Percentiles rank a stretch among this genome's conserved stretches.
Evolutionary conservation across 495 filamentous ascomycete genomes (phyloP).

Genomic region (Penicillium parvum): DNA sequence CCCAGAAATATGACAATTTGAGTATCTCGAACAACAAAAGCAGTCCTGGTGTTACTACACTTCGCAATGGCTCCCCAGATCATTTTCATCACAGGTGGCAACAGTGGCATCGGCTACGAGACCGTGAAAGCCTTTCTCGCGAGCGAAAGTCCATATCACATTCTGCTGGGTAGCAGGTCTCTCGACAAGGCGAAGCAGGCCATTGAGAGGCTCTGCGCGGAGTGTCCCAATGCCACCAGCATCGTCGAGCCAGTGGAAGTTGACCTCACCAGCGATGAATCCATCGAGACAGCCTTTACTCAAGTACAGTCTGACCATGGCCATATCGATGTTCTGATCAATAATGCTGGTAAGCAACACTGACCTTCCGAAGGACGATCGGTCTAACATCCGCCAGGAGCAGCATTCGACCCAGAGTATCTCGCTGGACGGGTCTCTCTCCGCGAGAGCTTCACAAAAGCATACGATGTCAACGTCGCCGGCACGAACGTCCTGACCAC

Average conservation of each 20-base stretch:
- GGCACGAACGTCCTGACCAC: slow-evolving; percentile 44
- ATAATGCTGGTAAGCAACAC: slow-evolving; percentile 31
- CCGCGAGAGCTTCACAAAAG: slow-evolving; percentile 41
- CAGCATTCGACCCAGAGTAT: slow-evolving; percentile 26
- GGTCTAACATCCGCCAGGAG: slow-evolving; percentile 27
- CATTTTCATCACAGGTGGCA: slow-evolving; percentile 11
- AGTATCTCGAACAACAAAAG: no score
- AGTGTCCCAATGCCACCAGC: slow-evolving; percentile 7
- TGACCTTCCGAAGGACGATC: no score
- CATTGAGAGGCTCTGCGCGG: slow-evolving; percentile 4
- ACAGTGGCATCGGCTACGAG: slow-evolving; percentile 15
- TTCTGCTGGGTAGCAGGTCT: slow-evolving; percentile 12
- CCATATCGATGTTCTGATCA: slow-evolving; percentile 39
- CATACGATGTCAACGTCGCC: slow-evolving; percentile 46
- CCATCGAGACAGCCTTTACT: slow-evolving; percentile 29
- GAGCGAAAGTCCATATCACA: slow-evolving; percentile 7
- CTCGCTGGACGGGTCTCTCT: slow-evolving; percentile 27
- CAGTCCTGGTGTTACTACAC: no score
- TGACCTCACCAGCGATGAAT: slow-evolving; percentile 32
- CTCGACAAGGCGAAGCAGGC: slow-evolving; percentile 4
- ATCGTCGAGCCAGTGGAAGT: slow-evolving; percentile 19
- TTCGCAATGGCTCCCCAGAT: slow-evolving; percentile 8
- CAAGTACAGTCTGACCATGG: slow-evolving; percentile 27
- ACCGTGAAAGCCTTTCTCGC: slow-evolving; percentile 11
- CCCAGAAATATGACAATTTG: not conserved